phyloP scores from a whole-genome alignment of 2,329 filamentous ascomycete genomes.

The Exophiala phaeomuriformis region DNA sequence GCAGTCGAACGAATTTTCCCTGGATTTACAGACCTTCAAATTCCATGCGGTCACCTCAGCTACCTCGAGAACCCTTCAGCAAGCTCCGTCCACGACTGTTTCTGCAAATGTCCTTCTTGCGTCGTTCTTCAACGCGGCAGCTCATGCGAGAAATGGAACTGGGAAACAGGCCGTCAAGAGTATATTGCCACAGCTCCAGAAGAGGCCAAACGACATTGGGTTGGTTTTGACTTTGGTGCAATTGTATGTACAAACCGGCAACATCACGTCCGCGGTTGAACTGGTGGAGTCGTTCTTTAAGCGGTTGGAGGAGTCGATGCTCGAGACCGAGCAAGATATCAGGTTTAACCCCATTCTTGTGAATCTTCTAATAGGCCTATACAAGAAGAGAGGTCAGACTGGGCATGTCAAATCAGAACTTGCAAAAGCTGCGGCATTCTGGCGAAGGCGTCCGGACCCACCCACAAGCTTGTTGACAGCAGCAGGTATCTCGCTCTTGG shows the following conservation, averaged over 20 bases:
- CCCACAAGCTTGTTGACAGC: slow-evolving; percentile 66
- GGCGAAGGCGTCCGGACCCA: slow-evolving; percentile 58
- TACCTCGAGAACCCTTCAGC: slow-evolving; percentile 45
- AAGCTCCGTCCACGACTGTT: slow-evolving; percentile 43
- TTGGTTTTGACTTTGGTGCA: slow-evolving; percentile 73
- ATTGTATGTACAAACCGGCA: slow-evolving; percentile 65
- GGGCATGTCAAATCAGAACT: slow-evolving; percentile 65
- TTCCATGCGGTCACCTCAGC: slow-evolving; percentile 49
- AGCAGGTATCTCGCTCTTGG: slow-evolving; percentile 73
- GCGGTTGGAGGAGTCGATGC: slow-evolving; percentile 57
- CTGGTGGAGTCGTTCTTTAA: slow-evolving; percentile 69
- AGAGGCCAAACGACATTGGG: slow-evolving; percentile 71
- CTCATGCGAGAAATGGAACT: slow-evolving; percentile 53
- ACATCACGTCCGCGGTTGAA: slow-evolving; percentile 65
- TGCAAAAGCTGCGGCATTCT: slow-evolving; percentile 71
- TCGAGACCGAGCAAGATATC: slow-evolving; percentile 55
- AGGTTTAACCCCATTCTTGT: slow-evolving; percentile 81
- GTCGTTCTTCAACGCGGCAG: slow-evolving; percentile 65
- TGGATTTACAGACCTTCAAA: slow-evolving; percentile 55
- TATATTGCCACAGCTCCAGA: slow-evolving; percentile 62
- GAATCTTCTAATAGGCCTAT: slow-evolving; percentile 70
- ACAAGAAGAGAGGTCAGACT: slow-evolving; percentile 67
- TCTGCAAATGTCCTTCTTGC: slow-evolving; percentile 48
- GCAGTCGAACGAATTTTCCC: slow-evolving; percentile 48
- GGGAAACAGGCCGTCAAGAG: slow-evolving; percentile 63